A percentile compares a stretch with the other conserved stretches of the same genome.
Conservation (phyloP, 1,284 basidiomycete species). For the Grifola frondosa region DNA sequence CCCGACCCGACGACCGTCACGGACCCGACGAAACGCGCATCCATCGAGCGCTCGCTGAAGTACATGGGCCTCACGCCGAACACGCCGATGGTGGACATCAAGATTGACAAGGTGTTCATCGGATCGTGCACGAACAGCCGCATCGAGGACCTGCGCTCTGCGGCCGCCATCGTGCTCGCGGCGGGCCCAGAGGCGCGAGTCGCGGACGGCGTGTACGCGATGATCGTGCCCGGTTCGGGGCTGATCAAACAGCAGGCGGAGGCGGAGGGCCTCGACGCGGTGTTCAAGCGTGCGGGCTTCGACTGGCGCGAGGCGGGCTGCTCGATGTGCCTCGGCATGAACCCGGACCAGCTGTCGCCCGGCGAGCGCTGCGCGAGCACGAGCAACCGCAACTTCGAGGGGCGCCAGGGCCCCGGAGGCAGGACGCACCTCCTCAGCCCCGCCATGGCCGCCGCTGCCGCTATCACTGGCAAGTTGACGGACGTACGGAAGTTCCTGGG, state of each 20-base stretch:
- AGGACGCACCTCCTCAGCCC: conserved; percentile 92
- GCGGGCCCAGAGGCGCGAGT: conserved; percentile 80
- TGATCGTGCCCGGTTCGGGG: conserved; percentile 96
- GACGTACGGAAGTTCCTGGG: conserved; percentile 86
- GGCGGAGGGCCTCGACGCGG: conserved; percentile 85
- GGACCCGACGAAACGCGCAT: conserved; percentile 67
- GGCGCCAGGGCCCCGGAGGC: conserved; percentile 88
- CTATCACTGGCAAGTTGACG: conserved; percentile 84
- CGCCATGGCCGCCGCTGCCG: conserved; percentile 95
- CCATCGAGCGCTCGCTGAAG: conserved; percentile 78
- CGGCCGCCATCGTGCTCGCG: conserved; percentile 79
- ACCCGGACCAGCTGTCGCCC: conserved; percentile 89
- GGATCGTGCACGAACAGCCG: conserved; percentile 97
- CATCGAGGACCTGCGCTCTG: conserved; percentile 92
- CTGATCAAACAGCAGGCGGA: conserved; percentile 95
- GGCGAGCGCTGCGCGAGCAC: conserved; percentile 95
- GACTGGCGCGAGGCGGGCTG: conserved; percentile 98
- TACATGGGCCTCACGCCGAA: conserved; percentile 92
- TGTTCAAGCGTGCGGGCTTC: conserved; percentile 94
- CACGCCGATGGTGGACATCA: conserved; percentile 82
- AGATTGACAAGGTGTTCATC: conserved; percentile 93
- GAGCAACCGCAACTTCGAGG: conserved; percentile 97
- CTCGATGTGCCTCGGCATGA: conserved; percentile 99
- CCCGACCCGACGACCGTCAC: conserved; percentile 77
- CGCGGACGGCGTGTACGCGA: conserved; percentile 79